Evolutionary conservation across 148 eudicot species (phyloP).

Genomic region (Chenopodium album): DNA sequence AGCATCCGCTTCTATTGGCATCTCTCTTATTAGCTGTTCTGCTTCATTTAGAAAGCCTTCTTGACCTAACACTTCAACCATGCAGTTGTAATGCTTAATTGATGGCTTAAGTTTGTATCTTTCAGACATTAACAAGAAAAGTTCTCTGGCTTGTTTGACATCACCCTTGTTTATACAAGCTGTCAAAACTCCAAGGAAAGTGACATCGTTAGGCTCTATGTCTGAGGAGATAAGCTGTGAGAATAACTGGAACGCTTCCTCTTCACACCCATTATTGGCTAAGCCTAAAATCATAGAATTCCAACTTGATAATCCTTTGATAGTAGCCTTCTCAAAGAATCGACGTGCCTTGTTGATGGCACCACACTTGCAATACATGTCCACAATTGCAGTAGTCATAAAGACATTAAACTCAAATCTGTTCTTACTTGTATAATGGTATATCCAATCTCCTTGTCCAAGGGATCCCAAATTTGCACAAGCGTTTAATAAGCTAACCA

Average conservation of each 20-base stretch:
- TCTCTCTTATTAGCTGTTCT: conserved; percentile 32
- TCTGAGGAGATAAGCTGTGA: conserved; percentile 37
- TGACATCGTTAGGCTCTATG: conserved; percentile 45
- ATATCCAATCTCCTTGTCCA: conserved; percentile 48
- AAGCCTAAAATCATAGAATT: conserved; percentile 59
- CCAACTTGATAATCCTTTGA: conserved; percentile 49
- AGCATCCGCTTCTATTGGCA: conserved; percentile 46
- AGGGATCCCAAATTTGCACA: conserved; percentile 52
- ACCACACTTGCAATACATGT: conserved; percentile 67
- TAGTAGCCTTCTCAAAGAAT: conserved; percentile 34
- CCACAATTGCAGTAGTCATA: conserved; percentile 44
- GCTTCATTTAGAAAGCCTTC: conserved; percentile 49
- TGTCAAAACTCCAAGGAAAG: conserved; percentile 50
- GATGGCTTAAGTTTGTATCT: conserved; percentile 44
- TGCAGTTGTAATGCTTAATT: conserved; percentile 52
- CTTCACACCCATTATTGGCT: conserved; percentile 52
- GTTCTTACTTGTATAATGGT: conserved; percentile 37
- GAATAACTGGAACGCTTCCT: conserved; percentile 40
- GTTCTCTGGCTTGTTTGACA: conserved; percentile 42
- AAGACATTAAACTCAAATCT: conserved; percentile 40
- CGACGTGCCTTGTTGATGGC: conserved; percentile 35
- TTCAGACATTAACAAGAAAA: conserved; percentile 39
- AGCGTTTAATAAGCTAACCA: conserved; percentile 60
- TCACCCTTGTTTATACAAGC: conserved; percentile 47
- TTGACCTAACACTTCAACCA: conserved; percentile 47